Evolutionary conservation across 768 basidiomycete species (phyloP), one percentile per base, ranked within the genome.

Genomic region (Fistulinella prunicolor): DNA sequence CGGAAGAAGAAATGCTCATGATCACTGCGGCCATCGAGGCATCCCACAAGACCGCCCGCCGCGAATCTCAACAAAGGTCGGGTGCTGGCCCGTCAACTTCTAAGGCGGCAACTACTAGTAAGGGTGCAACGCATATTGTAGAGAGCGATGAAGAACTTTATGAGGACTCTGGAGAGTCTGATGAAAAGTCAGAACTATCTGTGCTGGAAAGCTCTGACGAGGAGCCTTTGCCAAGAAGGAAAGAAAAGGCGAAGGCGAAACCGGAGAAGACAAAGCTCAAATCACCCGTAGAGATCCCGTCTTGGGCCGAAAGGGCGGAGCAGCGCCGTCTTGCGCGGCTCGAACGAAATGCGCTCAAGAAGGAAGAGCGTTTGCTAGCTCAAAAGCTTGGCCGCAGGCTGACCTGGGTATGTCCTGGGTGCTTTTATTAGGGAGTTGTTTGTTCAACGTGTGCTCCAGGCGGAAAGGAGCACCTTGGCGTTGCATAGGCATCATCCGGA

Each of bases 401-500:
- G 54, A 91, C 89, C 12, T 75, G 80, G 66, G 83, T 89, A 61
- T 48, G 81, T 64, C 16, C 41, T 12, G 22, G 29, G 51, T 35
- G 44, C 26, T 22, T 28, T 55, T 17, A 53, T 63, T 24, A 48
- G 30, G 42, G 13, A 19, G 6, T 14, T 39, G 16, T 32, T 6
- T 28, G n/a, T 22, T 43, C n/a, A 57, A 34, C 51, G 16, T 56
- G 20, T 30, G n/a, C 51, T 42, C 4, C 43, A 93, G 88, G 81
- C 86, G 7, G 89, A 92, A 66, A 88, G 77, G 60, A 73, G 80
- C 1, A 75, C 81, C 6, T 57, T 89, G 32, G 78, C 81, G 13
- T 65, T 93, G 24, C 72, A 76, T 21, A 77, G 70, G 57, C 73
- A 87, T 61, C 94, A 95, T 62, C 83, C 86, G 2, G 92, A 95